These are phyloP conservation scores for Kodamaea alishanica DNA, from an alignment of 1,139 yeast species.

Conservation along the genomic window DNA sequence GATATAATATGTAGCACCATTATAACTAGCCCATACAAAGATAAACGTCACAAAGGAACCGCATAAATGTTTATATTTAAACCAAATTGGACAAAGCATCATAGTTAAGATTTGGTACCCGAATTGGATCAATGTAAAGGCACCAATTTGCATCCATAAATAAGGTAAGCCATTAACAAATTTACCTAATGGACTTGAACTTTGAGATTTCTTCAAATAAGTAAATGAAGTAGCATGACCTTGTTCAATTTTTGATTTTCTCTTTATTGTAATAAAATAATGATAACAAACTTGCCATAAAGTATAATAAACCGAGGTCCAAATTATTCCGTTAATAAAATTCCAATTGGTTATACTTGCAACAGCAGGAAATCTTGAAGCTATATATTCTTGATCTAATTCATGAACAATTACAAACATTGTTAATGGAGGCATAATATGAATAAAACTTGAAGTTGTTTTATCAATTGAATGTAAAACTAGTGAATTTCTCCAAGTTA, in stretches of 20 bases:
- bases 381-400: constrained; percentile 53
- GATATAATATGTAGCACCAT: constrained; percentile 92
- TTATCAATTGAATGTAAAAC: constrained; percentile 91
- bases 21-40: constrained; percentile 75
- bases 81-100: constrained; percentile 87
- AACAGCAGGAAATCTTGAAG: constrained; percentile 75
- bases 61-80: constrained; percentile 63
- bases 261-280: constrained; percentile 80
- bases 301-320: constrained; percentile 81
- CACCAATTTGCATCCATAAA: constrained; percentile 74
- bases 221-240: constrained; percentile 90
- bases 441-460: constrained; percentile 90
- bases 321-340: constrained; percentile 64
- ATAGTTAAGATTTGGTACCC: constrained; percentile 84
- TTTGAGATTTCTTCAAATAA: constrained; percentile 69
- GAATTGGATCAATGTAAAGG: constrained; percentile 84
- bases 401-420: constrained; percentile 87
- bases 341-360: constrained; percentile 65
- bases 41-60: constrained; percentile 66
- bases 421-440: constrained; percentile 84
- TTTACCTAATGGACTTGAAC: constrained; percentile 63
- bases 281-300: constrained; percentile 92
- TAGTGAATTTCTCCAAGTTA: constrained; percentile 92
- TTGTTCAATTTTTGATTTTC: constrained; percentile 74
- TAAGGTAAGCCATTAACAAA: constrained; percentile 82